Percentiles rank a stretch among this genome's conserved stretches.
phyloP scores from a whole-genome alignment of 148 eudicot genomes.

The Fagopyrum esculentum region DNA sequence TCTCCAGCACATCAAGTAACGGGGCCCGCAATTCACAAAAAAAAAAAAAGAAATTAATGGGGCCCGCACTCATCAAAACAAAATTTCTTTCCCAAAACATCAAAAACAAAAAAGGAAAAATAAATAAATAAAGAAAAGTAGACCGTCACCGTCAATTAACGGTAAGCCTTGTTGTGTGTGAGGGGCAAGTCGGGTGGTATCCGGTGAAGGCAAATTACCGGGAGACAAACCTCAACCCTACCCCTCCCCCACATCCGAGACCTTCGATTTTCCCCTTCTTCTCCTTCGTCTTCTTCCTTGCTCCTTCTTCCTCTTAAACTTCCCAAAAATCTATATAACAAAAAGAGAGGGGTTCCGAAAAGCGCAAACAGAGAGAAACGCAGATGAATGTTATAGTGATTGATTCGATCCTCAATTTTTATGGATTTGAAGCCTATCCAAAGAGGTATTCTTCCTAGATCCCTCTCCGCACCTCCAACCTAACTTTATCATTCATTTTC shows the following conservation, averaged over 20 bases:
- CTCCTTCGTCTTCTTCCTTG: neutral
- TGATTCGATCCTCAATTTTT: slow-evolving; percentile 14
- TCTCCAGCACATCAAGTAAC: neutral
- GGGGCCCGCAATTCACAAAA: neutral
- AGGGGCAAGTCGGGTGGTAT: neutral
- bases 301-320: neutral
- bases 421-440: slow-evolving; percentile 18
- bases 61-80: slow-evolving; percentile 7
- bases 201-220: slow-evolving; percentile 6
- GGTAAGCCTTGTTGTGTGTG: neutral
- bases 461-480: neutral
- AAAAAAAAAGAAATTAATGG: neutral
- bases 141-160: slow-evolving; percentile 8
- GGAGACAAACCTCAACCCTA: slow-evolving; percentile 4
- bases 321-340: neutral
- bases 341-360: neutral
- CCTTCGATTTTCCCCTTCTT: neutral
- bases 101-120: neutral
- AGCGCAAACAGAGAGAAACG: neutral
- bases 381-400: slow-evolving; percentile 14
- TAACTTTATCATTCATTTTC: neutral
- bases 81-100: neutral
- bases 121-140: neutral
- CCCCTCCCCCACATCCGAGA: slow-evolving; percentile 9
- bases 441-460: slow-evolving; percentile 15